Base-by-base conservation (phyloP, 1,284 basidiomycete genomes). In the Termitomyces sp. region DNA sequence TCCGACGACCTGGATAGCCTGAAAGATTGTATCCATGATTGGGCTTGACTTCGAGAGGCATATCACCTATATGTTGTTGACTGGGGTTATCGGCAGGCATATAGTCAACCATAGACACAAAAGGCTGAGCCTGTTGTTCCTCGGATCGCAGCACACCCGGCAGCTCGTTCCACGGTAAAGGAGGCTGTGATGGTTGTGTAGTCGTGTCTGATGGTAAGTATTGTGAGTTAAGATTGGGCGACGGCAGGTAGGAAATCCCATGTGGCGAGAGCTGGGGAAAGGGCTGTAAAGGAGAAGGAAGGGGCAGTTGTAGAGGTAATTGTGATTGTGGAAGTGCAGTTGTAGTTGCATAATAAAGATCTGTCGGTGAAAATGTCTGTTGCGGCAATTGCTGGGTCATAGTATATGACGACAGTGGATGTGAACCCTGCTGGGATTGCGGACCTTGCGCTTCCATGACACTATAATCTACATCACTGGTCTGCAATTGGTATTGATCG, bases 261-360 rank as follows among this genome's bases (percentile, higher is more conserved):
- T 19, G 33, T 21, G 31, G 42, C 6, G 51, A 42, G n/a, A 33
- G 31, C 10, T 21, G 49, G 3, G 9, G 13, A 13, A 41, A 24
- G 21, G 21, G 21, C 21, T 24, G 21, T 24, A 24, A 24, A 24
- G 21, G 8, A 49, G 39, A 3, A 13, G 24, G 14, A 19, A 24
- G n/a, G 2, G 45, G 16, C 6, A 38, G 33, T 14, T 34, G 34
- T 24, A n/a, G 28, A 41, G 31, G 30, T 39, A 26, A 7, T 5
- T 40, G 28, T 24, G 50, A 21, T 19, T 53, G 52, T n/a, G 39
- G 5, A 35, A 47, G 45, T 19, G 50, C 38, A 28, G 40, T 46
- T 33, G 44, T 10, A 38, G 49, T 19, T 16, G 33, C 31, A 47
- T 41, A 47, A 16, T 28, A 47, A 31, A 37, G 21, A 37, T 13